Base-by-base conservation (phyloP, 768 basidiomycete species). In the Naganishia randhawae region DNA sequence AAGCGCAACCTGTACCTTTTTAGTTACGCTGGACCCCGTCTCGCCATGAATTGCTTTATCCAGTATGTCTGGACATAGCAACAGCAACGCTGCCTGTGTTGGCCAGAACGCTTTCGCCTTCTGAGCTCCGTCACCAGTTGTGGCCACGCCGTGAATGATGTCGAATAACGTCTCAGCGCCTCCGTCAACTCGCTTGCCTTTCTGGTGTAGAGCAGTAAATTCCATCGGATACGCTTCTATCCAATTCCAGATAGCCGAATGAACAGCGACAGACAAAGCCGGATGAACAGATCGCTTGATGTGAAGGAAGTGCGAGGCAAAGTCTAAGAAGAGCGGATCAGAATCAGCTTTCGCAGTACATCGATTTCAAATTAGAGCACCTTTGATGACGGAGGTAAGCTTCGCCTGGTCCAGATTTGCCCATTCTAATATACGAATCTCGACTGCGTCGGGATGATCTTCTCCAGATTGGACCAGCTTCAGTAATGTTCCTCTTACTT, bases 161-260 rank as follows among this genome's bases (percentile, higher is more conserved):
- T 96, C 93, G 74, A 92, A 95, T 2, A 94, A 85, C 9, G 89
- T 86, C 75, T 96, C 92, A 0, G 92, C 88, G 0, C 87, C 86
- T 50, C 89, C 90, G 68, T 95, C 93, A 14, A 90, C 82, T 52
- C 82, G 79, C 41, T 82, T 84, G 51, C 87, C 83, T 3, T 83
- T 82, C 11, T 84, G 82, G 41, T 92, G 83, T 5, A 86, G 83
- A 8, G 91, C 87, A 63, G 88, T 87, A 77, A 87, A 95, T 75
- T 96, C 90, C 6, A 82, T 81, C 0, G 90, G 88, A 74, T 88
- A 89, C 27, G 85, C 82, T 33, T 89, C 87, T 35, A 94, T 87
- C 91, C 91, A 95, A 71, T 89, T 91, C 92, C 92, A 94, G 31
- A 95, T 82, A 0, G 90, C 90, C 32, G 85, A 83, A 25, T 91